A percentile compares a stretch with the other conserved stretches of the same genome.
Evolutionary conservation across 345 rosid genomes (phyloP).

Genomic region (Populus ilicifolia): DNA sequence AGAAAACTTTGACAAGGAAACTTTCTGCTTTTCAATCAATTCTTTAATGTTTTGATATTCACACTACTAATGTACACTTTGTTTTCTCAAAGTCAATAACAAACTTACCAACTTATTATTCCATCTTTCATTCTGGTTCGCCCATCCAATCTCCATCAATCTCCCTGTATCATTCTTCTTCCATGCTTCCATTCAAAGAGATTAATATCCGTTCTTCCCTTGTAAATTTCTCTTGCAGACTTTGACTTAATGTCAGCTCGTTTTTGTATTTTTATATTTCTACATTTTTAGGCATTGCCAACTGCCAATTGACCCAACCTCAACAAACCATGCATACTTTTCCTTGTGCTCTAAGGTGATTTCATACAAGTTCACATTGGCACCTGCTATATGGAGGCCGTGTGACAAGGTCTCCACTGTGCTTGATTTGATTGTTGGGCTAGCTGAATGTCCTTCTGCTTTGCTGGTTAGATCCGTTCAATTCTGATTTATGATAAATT

Average conservation of each 20-base stretch:
- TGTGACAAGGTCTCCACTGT: background rate
- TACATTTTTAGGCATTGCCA: background rate
- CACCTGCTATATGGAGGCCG: too few relatives aligned
- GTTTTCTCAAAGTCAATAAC: background rate
- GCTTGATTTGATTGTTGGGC: background rate
- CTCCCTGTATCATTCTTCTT: background rate
- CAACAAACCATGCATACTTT: background rate
- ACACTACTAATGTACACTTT: background rate
- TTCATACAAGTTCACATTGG: too few relatives aligned
- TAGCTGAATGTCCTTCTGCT: background rate
- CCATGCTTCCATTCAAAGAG: background rate
- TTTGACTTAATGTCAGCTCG: background rate
- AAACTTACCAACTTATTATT: background rate
- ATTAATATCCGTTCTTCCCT: background rate
- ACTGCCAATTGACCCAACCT: background rate
- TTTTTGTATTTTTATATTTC: too few relatives aligned
- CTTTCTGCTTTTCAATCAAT: slow-evolving; percentile 11
- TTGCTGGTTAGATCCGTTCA: too few relatives aligned
- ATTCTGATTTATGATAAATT: too few relatives aligned
- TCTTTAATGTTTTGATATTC: background rate
- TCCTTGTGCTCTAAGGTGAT: background rate
- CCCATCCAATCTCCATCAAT: background rate
- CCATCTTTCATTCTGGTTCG: background rate
- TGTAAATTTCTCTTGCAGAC: background rate
- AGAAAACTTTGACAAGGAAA: background rate